Conservation (phyloP, 108 stramenopile genomes). For the Discostella pseudostelligera region DNA sequence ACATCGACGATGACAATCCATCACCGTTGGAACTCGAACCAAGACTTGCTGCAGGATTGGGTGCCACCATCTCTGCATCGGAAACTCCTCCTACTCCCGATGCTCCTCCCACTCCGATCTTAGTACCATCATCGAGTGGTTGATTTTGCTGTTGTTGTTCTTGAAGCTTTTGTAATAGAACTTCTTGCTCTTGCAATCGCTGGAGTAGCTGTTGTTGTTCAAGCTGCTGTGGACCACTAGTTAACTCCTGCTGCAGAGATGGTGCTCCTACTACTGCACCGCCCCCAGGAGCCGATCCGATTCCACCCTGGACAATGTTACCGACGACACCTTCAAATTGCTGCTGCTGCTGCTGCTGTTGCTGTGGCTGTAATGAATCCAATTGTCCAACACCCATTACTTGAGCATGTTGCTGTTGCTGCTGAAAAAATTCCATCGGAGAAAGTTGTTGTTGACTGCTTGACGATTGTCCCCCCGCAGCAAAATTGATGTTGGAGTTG, state of each 20-base stretch:
- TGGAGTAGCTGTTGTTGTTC: constrained; percentile 1
- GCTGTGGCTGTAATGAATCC: constrained; percentile 8
- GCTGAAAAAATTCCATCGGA: too few relatives aligned
- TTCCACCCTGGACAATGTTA: not conserved
- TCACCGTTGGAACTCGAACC: not conserved
- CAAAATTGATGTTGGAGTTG: constrained; percentile 2
- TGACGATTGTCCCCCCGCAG: not conserved
- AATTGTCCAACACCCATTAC: not conserved
- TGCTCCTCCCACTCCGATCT: too few relatives aligned
- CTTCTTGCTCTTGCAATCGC: too few relatives aligned
- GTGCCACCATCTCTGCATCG: not conserved
- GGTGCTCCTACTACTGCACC: not conserved
- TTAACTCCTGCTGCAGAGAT: not conserved
- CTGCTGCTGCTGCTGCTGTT: constrained; percentile 13
- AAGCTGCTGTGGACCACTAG: not conserved
- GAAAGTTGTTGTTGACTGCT: too few relatives aligned
- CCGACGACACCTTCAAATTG: not conserved
- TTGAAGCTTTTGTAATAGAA: not conserved
- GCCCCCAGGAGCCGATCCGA: not conserved
- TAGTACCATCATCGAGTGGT: not conserved
- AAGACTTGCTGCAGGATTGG: not conserved
- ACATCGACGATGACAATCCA: not conserved
- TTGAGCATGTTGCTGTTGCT: not conserved
- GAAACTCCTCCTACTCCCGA: not conserved
- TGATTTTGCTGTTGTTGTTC: not conserved